Base-by-base conservation (phyloP, 1,284 basidiomycete genomes). In the Peniophora sp. region DNA sequence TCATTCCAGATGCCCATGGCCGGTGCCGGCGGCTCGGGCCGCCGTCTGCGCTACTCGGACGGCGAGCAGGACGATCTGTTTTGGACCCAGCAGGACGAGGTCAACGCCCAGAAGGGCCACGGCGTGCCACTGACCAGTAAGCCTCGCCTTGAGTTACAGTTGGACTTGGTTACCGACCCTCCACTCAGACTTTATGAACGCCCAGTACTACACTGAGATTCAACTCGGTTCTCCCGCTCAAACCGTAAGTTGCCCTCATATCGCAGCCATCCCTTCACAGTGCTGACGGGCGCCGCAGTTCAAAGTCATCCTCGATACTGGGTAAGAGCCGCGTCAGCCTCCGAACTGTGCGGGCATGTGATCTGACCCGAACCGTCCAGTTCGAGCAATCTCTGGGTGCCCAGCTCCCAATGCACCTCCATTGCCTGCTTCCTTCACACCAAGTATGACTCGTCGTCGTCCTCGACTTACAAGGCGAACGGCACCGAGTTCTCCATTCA, bases 341-440 rank as follows among this genome's bases (percentile, higher is more conserved):
- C 37, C 53, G 41, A 48, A 55, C 36, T 42, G 3, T 41, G 46
- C 24, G 50, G n/a, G 27, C 24, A 50, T 52, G 37, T 41, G n/a
- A 32, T n/a, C 37, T 41, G 15, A 41, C 41, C 20, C 49, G 20
- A 49, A 37, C 49, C 58, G 10, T 59, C 51, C 49, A 88, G 86
- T 22, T 95, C 92, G 44, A 88, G 88, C 67, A 96, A 96, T 66
- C 79, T 96, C 18, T 97, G 93, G 93, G 90, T 97, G 5, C 97
- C 97, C 10, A 92, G 92, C 61, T 70, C 73, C 32, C 70, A 80
- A 58, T 99, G 97, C 75, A 89, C 84, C 11, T 96, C 92, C 32
- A 99, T 99, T 61, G 95, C 97, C 23, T 99, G 97, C 74, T 99
- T 99, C 87, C 76, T 97, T 45, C 96, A 98, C 65, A 63, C 81